A percentile compares a stretch with the other conserved stretches of the same genome.
Conservation (phyloP, 2,329 filamentous ascomycete species). For the Pyrenochaeta sp. region DNA sequence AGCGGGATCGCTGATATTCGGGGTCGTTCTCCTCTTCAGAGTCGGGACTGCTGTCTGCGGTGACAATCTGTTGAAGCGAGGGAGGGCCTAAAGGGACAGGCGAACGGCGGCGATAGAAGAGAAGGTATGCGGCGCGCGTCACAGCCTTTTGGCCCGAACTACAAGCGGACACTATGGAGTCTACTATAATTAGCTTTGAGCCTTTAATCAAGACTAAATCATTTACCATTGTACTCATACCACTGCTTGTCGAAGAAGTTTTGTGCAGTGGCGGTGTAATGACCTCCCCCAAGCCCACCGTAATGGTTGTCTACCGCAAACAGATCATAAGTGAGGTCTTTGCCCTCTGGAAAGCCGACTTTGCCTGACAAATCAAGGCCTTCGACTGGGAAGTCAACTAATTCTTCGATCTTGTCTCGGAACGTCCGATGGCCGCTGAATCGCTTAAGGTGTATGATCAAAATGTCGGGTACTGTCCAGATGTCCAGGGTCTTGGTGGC, state of each 20-base stretch:
- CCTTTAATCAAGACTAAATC: neutral
- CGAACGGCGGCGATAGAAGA: conserved; percentile 93
- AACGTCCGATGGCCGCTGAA: conserved; percentile 86
- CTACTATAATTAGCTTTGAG: conserved; percentile 54
- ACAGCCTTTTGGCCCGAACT: conserved; percentile 70
- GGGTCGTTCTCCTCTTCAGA: conserved; percentile 52
- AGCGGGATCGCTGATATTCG: conserved; percentile 48
- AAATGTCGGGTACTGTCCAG: conserved; percentile 94
- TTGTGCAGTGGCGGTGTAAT: conserved; percentile 94
- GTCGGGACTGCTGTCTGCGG: conserved; percentile 59
- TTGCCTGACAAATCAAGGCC: conserved; percentile 82
- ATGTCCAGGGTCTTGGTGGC: conserved; percentile 97
- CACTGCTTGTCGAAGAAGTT: conserved; percentile 89
- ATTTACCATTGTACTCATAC: conserved; percentile 93
- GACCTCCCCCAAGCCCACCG: conserved; percentile 89
- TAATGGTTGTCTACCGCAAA: conserved; percentile 97
- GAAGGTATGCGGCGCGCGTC: conserved; percentile 81
- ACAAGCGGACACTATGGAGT: conserved; percentile 73
- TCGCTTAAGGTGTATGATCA: conserved; percentile 93
- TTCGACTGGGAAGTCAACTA: conserved; percentile 90
- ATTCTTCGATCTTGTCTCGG: conserved; percentile 88
- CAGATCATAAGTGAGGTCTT: conserved; percentile 86
- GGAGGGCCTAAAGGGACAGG: conserved; percentile 78
- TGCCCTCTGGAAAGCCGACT: conserved; percentile 81
- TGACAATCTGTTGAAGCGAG: conserved; percentile 73